Evolutionary conservation across 768 basidiomycete species (phyloP).

Genomic region (Russula compacta): DNA sequence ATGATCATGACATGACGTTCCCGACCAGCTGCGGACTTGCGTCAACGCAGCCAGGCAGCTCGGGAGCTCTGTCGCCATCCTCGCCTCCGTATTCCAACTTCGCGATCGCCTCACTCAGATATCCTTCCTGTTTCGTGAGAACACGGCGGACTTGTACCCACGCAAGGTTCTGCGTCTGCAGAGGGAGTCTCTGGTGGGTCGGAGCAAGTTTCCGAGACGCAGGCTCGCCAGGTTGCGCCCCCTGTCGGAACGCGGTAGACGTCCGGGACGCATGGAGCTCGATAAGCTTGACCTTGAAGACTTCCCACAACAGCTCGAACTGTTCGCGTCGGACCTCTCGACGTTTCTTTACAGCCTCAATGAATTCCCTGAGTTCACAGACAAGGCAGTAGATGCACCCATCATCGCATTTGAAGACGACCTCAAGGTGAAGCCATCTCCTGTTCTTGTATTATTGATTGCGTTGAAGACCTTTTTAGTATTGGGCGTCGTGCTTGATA

Average conservation of each 20-base stretch:
- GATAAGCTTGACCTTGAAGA: conserved; percentile 56
- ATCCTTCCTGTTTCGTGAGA: conserved; percentile 63
- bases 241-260: conserved; percentile 36
- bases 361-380: conserved; percentile 71
- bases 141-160: conserved; percentile 66
- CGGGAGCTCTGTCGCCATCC: conserved; percentile 67
- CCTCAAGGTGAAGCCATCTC: conserved; percentile 38
- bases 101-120: conserved; percentile 61
- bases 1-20: not conserved
- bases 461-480: conserved; percentile 31
- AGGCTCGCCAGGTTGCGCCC: conserved; percentile 27
- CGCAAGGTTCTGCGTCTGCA: conserved; percentile 45
- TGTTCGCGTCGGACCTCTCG: conserved; percentile 52
- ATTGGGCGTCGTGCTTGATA: conserved; percentile 65
- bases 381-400: conserved; percentile 61
- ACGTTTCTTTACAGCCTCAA: conserved; percentile 64
- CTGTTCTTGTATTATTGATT: not conserved
- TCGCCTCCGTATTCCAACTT: conserved; percentile 64
- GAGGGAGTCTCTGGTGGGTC: conserved; percentile 32
- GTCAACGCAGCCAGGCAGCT: conserved; percentile 71
- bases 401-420: conserved; percentile 62
- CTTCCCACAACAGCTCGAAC: conserved; percentile 57
- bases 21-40: conserved; percentile 56
- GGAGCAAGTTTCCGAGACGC: conserved; percentile 29
- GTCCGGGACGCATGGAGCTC: conserved; percentile 37